Percentiles rank a stretch among this genome's conserved stretches.
Evolutionary conservation across 1,284 basidiomycete species (phyloP).

Genomic region (Trichosporon sp.): DNA sequence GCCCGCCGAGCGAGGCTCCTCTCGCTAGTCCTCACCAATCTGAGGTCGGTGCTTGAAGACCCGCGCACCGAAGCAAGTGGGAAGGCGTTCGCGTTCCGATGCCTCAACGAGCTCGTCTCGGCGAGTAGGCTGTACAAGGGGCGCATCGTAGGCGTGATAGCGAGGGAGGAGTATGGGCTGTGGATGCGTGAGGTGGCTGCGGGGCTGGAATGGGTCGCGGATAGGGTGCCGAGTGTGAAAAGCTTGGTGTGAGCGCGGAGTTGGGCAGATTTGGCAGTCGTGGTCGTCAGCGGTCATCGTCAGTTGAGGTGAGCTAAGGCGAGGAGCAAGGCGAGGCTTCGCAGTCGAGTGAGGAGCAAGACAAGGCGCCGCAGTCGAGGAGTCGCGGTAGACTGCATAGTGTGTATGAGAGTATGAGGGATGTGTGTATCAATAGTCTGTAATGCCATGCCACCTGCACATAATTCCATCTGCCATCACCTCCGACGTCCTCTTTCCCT

Average conservation of each 20-base stretch:
- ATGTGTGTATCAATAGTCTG: no score
- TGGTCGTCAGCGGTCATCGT: background rate
- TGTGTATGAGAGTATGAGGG: no score
- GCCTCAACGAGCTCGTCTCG: conserved; percentile 36
- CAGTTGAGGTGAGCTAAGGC: background rate
- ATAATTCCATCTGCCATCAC: no score
- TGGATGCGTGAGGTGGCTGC: background rate
- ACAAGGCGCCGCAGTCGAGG: no score
- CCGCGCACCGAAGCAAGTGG: conserved; percentile 18
- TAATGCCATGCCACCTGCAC: no score
- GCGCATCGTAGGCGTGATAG: conserved; percentile 7
- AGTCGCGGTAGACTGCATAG: no score
- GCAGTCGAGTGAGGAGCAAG: no score
- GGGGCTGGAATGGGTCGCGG: background rate
- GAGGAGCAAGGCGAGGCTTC: no score
- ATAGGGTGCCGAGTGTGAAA: background rate
- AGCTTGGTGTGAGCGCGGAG: no score
- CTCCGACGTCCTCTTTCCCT: no score
- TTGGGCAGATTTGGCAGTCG: no score
- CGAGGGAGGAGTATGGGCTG: conserved; percentile 9
- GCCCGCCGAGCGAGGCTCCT: conserved; percentile 21
- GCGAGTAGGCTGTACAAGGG: background rate
- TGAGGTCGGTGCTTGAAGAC: conserved; percentile 23
- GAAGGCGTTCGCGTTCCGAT: conserved; percentile 41
- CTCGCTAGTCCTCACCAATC: conserved; percentile 22